Conservation (phyloP, 2,329 filamentous ascomycete genomes). For the Colletotrichum siamense region DNA sequence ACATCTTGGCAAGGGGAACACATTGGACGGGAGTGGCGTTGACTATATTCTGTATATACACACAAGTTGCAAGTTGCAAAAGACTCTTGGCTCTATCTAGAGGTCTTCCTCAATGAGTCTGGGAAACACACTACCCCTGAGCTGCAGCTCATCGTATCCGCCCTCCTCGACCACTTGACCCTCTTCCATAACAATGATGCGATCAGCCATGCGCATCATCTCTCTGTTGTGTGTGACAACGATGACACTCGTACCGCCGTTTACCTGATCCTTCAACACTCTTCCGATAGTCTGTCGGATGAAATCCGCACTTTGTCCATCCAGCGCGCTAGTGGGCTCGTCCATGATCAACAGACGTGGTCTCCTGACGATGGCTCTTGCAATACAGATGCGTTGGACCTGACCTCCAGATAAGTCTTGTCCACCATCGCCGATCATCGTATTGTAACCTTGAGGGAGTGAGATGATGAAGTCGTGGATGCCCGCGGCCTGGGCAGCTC, state of each 20-base stretch:
- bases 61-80: background rate
- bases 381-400: slow-evolving; percentile 81
- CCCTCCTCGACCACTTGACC: slow-evolving; percentile 72
- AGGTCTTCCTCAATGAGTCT: slow-evolving; percentile 46
- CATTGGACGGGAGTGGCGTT: background rate
- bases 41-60: background rate
- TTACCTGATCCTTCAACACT: slow-evolving; percentile 46
- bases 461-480: slow-evolving; percentile 80
- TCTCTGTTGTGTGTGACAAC: slow-evolving; percentile 82
- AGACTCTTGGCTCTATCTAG: background rate
- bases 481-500: slow-evolving; percentile 63
- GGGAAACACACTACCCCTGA: slow-evolving; percentile 49
- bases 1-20: background rate
- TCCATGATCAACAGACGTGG: slow-evolving; percentile 82
- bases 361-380: slow-evolving; percentile 74
- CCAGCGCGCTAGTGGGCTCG: slow-evolving; percentile 84
- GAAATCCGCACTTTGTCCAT: slow-evolving; percentile 68
- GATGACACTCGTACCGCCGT: slow-evolving; percentile 68
- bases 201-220: slow-evolving; percentile 85
- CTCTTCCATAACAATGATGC: slow-evolving; percentile 75
- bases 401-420: slow-evolving; percentile 80
- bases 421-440: slow-evolving; percentile 78
- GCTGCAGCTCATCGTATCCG: slow-evolving; percentile 64
- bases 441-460: slow-evolving; percentile 65
- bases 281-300: slow-evolving; percentile 67